These are phyloP conservation scores for Leccinum solheimii DNA, from an alignment of 1,284 basidiomycete genomes.

Conservation along the genomic window DNA sequence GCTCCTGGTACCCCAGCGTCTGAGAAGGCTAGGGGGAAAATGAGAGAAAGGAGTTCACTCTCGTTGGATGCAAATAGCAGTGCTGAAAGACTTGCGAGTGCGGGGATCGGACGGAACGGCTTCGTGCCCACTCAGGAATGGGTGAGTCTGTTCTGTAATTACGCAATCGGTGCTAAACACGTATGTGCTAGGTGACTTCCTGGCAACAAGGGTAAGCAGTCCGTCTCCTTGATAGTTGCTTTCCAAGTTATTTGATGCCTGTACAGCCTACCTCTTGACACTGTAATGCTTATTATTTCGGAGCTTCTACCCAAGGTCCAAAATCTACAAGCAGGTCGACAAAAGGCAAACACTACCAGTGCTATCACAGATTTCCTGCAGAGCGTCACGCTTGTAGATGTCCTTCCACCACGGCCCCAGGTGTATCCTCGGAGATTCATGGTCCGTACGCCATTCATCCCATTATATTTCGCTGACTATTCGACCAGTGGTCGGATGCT, in stretches of 20 bases:
- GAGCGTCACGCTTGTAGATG: slow-evolving; percentile 59
- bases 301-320: slow-evolving; percentile 88
- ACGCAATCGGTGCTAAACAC: neutral
- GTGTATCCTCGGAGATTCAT: slow-evolving; percentile 71
- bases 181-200: slow-evolving; percentile 60
- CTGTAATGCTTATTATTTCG: slow-evolving; percentile 79
- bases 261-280: slow-evolving; percentile 77
- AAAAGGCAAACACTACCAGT: slow-evolving; percentile 61
- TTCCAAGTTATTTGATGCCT: slow-evolving; percentile 10
- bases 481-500: slow-evolving; percentile 79
- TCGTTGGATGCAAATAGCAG: slow-evolving; percentile 60
- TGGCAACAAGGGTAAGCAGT: slow-evolving; percentile 79
- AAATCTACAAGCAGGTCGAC: slow-evolving; percentile 67
- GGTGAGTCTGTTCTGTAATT: slow-evolving; percentile 50
- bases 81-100: slow-evolving; percentile 62
- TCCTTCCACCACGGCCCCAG: slow-evolving; percentile 70
- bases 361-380: slow-evolving; percentile 71
- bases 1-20: slow-evolving; percentile 46
- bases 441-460: slow-evolving; percentile 42
- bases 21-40: slow-evolving; percentile 88
- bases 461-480: slow-evolving; percentile 5
- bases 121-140: slow-evolving; percentile 95
- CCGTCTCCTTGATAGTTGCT: slow-evolving; percentile 3
- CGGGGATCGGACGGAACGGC: slow-evolving; percentile 79
- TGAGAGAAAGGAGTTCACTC: slow-evolving; percentile 65